These are phyloP conservation scores for Ligustrum vulgare DNA, from an alignment of 257 asterid genomes.

Conservation along the genomic window DNA sequence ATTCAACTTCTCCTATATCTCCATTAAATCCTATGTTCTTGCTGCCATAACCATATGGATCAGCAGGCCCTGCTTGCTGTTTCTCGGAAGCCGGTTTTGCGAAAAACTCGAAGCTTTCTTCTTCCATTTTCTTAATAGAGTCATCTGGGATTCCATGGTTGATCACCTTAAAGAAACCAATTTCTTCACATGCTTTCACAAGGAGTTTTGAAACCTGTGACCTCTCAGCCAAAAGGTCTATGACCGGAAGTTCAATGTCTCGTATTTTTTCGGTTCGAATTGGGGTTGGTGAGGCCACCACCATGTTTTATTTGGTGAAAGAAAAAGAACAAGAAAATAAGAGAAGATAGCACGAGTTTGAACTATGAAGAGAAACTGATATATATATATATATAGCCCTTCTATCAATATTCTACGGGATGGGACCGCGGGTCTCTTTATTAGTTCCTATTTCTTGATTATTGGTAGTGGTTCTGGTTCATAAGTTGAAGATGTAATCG, in stretches of 20 bases:
- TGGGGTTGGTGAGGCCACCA: constrained; percentile 28
- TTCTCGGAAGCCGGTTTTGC: constrained; percentile 52
- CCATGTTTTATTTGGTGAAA: constrained; percentile 13
- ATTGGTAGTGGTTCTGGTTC: too few species aligned
- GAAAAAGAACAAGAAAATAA: not conserved
- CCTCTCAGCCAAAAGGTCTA: constrained; percentile 50
- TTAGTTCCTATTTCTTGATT: not conserved
- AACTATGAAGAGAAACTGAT: not conserved
- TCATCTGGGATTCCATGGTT: constrained; percentile 66
- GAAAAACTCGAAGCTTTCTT: constrained; percentile 55
- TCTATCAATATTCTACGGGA: too few species aligned
- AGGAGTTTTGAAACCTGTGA: constrained; percentile 41
- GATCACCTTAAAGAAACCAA: constrained; percentile 73
- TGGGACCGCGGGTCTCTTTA: not conserved
- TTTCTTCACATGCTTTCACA: constrained; percentile 63
- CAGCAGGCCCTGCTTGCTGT: constrained; percentile 52
- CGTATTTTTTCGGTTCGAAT: constrained; percentile 38
- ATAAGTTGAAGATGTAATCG: too few species aligned
- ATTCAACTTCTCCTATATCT: constrained; percentile 72
- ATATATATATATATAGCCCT: not conserved
- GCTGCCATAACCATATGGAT: constrained; percentile 71
- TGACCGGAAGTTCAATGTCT: constrained; percentile 53
- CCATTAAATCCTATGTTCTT: constrained; percentile 74
- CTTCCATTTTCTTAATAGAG: constrained; percentile 49
- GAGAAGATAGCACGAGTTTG: not conserved